Conservation (phyloP, 805 yeast genomes). For the Kodamaea kaohsiungensis region DNA sequence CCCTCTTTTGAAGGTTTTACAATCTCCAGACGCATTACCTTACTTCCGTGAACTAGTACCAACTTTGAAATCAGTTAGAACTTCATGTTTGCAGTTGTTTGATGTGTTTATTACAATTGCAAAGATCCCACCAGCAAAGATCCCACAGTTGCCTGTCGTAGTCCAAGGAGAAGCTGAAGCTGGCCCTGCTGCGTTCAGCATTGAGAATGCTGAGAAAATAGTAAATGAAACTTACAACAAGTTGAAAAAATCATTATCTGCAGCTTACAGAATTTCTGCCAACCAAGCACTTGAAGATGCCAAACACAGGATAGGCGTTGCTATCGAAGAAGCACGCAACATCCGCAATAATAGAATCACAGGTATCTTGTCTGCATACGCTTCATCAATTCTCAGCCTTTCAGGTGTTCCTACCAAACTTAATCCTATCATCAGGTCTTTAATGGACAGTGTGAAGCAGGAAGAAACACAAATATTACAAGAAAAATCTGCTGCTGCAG, state of each 20-base stretch:
- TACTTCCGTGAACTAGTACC: conserved; percentile 85
- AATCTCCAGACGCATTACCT: conserved; percentile 47
- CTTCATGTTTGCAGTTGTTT: conserved; percentile 81
- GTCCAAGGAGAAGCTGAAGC: conserved; percentile 95
- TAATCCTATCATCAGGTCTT: conserved; percentile 82
- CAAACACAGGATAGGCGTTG: conserved; percentile 60
- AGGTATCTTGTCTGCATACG: conserved; percentile 70
- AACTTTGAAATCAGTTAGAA: conserved; percentile 77
- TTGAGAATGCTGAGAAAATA: conserved; percentile 74
- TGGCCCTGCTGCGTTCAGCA: conserved; percentile 88
- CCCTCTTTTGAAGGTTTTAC: conserved; percentile 37
- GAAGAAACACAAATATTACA: conserved; percentile 73
- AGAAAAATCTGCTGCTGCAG: conserved; percentile 64
- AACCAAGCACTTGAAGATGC: conserved; percentile 78
- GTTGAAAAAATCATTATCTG: conserved; percentile 58
- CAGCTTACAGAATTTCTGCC: conserved; percentile 70
- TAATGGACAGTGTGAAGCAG: conserved; percentile 88
- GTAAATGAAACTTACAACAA: conserved; percentile 64
- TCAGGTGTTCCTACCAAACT: conserved; percentile 79
- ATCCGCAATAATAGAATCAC: conserved; percentile 52
- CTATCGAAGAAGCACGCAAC: conserved; percentile 67
- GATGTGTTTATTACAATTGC: conserved; percentile 78
- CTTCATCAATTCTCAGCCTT: conserved; percentile 68
- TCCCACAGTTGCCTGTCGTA: conserved; percentile 83
- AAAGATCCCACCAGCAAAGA: conserved; percentile 63